A percentile compares a stretch with the other conserved stretches of the same genome.
Evolutionary conservation across 2,329 filamentous ascomycete genomes (phyloP).

Genomic region (Elsinoe necatrix): DNA sequence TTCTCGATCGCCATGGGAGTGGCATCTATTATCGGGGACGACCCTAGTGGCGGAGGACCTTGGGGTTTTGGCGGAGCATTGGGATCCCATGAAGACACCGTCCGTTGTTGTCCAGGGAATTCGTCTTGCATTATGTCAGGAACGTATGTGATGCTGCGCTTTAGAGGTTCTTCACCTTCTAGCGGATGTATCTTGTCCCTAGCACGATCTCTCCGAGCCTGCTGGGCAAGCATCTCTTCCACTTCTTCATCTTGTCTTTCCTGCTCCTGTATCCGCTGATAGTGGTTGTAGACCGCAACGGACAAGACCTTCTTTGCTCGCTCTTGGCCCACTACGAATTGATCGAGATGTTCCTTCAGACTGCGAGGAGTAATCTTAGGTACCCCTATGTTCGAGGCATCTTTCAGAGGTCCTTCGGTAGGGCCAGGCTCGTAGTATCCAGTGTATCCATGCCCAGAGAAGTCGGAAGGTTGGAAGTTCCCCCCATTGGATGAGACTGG

Average conservation of each 20-base stretch:
- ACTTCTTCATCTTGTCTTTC: conserved; percentile 71
- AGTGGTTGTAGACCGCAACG: conserved; percentile 92
- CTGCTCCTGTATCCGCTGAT: conserved; percentile 72
- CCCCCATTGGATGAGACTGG: conserved; percentile 23
- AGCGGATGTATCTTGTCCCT: conserved; percentile 58
- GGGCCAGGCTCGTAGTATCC: conserved; percentile 56
- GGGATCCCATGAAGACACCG: conserved; percentile 33
- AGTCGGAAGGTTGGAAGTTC: conserved; percentile 53
- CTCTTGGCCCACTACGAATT: conserved; percentile 94
- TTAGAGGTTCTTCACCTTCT: conserved; percentile 52
- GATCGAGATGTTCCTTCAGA: conserved; percentile 84
- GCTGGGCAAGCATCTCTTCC: conserved; percentile 63
- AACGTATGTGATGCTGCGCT: conserved; percentile 19
- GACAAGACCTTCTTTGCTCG: conserved; percentile 89
- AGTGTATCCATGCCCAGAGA: conserved; percentile 54
- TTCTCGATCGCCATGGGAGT: conserved; percentile 76
- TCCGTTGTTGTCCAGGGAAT: conserved; percentile 52
- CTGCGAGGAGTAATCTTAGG: conserved; percentile 53
- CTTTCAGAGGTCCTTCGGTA: conserved; percentile 55
- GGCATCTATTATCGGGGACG: conserved; percentile 43
- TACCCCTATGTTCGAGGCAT: conserved; percentile 48
- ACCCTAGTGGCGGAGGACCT: conserved; percentile 26
- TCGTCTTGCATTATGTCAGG: conserved; percentile 42
- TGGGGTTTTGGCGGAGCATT: conserved; percentile 19
- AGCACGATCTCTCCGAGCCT: conserved; percentile 53